A percentile compares a stretch with the other conserved stretches of the same genome.
Conservation (phyloP, 768 basidiomycete species). For the Kwoniella sp. region DNA sequence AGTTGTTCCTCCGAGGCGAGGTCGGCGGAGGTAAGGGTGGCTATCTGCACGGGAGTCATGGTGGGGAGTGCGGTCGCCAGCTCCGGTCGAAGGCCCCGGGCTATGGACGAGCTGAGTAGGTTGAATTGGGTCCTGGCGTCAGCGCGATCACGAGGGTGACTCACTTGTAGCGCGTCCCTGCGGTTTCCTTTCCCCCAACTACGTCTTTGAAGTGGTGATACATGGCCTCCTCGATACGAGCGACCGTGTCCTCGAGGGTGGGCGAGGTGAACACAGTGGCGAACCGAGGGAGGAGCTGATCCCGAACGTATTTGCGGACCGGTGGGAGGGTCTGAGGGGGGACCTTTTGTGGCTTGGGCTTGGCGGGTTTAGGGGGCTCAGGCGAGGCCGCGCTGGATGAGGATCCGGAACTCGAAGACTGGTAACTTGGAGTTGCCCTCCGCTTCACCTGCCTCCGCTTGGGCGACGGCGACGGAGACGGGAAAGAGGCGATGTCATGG, state of each 20-base stretch:
- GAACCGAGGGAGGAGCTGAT: slow-evolving; percentile 15
- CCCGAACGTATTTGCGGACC: slow-evolving; percentile 26
- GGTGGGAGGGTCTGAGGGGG: slow-evolving; percentile 12
- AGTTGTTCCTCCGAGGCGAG: slow-evolving; percentile 39
- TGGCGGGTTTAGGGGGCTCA: background rate
- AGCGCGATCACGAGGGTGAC: slow-evolving; percentile 1
- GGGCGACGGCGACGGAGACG: slow-evolving; percentile 30
- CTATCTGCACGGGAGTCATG: slow-evolving; percentile 27
- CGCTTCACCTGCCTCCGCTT: slow-evolving; percentile 5
- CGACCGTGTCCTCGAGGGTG: slow-evolving; percentile 13
- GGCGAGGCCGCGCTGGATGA: too few relatives aligned
- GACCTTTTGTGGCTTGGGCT: slow-evolving; percentile 1
- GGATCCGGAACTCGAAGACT: too few relatives aligned
- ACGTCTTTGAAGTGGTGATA: slow-evolving; percentile 40
- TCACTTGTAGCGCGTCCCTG: slow-evolving; percentile 45
- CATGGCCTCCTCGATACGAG: slow-evolving; percentile 32
- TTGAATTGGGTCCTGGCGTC: slow-evolving; percentile 39
- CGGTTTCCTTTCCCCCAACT: slow-evolving; percentile 33
- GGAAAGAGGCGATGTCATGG: slow-evolving; percentile 29
- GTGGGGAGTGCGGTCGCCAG: slow-evolving; percentile 23
- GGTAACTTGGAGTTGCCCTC: background rate
- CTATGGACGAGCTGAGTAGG: slow-evolving; percentile 35
- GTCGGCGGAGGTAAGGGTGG: slow-evolving; percentile 37
- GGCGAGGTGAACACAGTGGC: slow-evolving; percentile 13
- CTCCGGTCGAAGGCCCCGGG: slow-evolving; percentile 32